Percentiles rank a stretch among this genome's conserved stretches.
phyloP scores from a whole-genome alignment of 2,329 filamentous ascomycete species.

The Beauveria medogensis region DNA sequence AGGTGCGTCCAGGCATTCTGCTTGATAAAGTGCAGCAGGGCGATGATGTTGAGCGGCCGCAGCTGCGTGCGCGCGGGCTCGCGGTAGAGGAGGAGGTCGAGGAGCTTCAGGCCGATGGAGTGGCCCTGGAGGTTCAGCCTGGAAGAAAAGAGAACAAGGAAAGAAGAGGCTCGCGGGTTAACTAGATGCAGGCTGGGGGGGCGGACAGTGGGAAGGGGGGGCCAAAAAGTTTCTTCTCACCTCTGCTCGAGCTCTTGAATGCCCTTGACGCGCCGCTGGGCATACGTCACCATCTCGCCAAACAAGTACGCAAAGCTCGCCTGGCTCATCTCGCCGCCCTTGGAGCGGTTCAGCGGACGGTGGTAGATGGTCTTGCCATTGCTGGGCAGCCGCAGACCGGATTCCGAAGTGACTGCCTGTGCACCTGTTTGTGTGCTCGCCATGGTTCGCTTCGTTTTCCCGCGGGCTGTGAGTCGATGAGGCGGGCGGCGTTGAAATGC shows the following conservation, averaged over 20 bases:
- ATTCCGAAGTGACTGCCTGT: slow-evolving; percentile 36
- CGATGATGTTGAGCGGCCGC: slow-evolving; percentile 79
- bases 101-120: slow-evolving; percentile 84
- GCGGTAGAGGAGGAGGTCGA: slow-evolving; percentile 89
- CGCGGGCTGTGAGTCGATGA: neutral
- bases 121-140: slow-evolving; percentile 89
- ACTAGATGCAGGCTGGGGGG: neutral
- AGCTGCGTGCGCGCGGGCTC: slow-evolving; percentile 61
- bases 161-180: neutral
- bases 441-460: slow-evolving; percentile 28
- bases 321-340: slow-evolving; percentile 82
- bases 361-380: slow-evolving; percentile 98
- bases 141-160: neutral
- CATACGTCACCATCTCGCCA: slow-evolving; percentile 92
- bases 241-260: slow-evolving; percentile 90
- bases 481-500: neutral
- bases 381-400: slow-evolving; percentile 76
- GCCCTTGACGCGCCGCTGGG: slow-evolving; percentile 80
- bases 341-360: slow-evolving; percentile 82
- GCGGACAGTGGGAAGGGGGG: neutral
- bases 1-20: slow-evolving; percentile 87
- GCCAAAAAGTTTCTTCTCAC: slow-evolving; percentile 36
- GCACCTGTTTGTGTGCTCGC: slow-evolving; percentile 42
- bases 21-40: slow-evolving; percentile 91
- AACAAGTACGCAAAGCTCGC: slow-evolving; percentile 95